Base-by-base conservation (phyloP, 2,329 filamentous ascomycete genomes). In the Metarhizium brunneum region DNA sequence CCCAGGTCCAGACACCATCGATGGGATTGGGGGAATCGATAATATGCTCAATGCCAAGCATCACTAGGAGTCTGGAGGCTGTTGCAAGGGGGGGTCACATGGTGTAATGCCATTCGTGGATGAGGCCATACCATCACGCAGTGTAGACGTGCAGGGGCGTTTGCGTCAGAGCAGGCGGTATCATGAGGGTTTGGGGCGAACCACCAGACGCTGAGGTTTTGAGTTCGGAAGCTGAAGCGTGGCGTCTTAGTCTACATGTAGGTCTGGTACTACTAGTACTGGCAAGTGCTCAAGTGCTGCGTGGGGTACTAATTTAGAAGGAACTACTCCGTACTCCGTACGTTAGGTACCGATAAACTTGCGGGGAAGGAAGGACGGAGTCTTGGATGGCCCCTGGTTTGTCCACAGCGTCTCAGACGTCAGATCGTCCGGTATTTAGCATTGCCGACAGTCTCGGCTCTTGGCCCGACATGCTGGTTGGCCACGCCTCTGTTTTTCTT, bases 361-460 rank as follows among this genome's bases (percentile, higher is more conserved):
- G 47, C 52, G 54, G 50, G 47, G 40, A 43, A 43, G 13, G 40
- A 43, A 18, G 10, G 16, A 16, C 13, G 35, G 13, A 36, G 8
- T 10, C 35, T 36, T 36, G 35, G 13, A 36, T 4, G 35, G 35
- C 35, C 35, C 43, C 20, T 49, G 47, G 38, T 29, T 36, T 54
- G 57, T 54, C 35, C 49, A 57, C 55, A 51, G 36, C 59, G 50
- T 59, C 60, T 58, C 55, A 50, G 57, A 60, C 57, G 59, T 60
- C 56, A 59, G 57, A 63, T 64, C 62, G 60, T 35, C 61, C 57
- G 56, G 61, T 57, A 57, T 30, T 29, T 3, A 36, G 13, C n/a
- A 48, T 14, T 54, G 48, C 58, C 57, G 53, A 47, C 53, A 8
- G 35, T 36, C 35, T 36, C 35, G 35, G 35, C 35, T 36, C 35